These are phyloP conservation scores for Acacia crassicarpa DNA, from an alignment of 306 rosid species.

Conservation along the genomic window DNA sequence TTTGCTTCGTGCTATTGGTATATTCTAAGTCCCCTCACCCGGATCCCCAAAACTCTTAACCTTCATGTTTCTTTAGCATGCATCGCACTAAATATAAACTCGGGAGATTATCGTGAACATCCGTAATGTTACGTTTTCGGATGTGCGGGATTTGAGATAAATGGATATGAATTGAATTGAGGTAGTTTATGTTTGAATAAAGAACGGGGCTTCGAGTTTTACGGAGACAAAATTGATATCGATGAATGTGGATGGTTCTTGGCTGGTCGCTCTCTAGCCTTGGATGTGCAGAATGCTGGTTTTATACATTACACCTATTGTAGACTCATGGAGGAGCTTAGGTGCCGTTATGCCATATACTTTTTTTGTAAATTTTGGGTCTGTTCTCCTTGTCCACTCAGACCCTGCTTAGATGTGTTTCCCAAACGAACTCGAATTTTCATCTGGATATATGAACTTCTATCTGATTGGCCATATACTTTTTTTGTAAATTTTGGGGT, in stretches of 20 bases:
- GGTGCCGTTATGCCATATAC: background rate
- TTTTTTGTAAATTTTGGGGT: background rate
- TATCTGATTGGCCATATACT: background rate
- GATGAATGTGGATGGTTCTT: background rate
- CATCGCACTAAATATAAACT: background rate
- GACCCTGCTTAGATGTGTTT: background rate
- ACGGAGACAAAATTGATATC: background rate
- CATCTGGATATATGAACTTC: background rate
- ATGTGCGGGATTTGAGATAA: background rate
- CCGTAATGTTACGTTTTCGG: background rate
- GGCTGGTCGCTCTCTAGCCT: background rate
- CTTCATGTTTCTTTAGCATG: background rate
- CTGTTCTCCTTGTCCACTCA: background rate
- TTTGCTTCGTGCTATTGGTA: background rate
- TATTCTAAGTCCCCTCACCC: background rate
- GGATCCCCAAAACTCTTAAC: conserved; percentile 10
- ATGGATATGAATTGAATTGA: background rate
- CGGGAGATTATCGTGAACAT: background rate
- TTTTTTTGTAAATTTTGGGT: background rate
- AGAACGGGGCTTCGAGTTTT: background rate
- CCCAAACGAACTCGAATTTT: background rate
- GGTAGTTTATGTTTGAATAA: background rate
- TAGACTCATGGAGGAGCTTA: background rate
- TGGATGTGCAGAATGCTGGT: background rate
- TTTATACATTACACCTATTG: background rate